Percentiles rank a stretch among this genome's conserved stretches.
Evolutionary conservation across 2,329 filamentous ascomycete genomes (phyloP).

Genomic region (Aureobasidium musti): DNA sequence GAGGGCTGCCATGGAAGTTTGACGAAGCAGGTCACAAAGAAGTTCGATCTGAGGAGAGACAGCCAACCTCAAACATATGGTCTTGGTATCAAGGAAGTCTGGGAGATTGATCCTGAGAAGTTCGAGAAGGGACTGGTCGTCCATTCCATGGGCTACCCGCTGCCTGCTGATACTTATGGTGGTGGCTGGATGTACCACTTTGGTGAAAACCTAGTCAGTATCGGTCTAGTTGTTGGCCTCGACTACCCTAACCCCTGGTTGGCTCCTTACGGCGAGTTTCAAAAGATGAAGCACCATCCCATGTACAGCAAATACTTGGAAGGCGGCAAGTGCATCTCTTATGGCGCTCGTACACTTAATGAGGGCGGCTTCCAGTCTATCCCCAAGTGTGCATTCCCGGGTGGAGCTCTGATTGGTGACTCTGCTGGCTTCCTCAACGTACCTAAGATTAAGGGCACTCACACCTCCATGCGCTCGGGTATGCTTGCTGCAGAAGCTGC

Average conservation of each 20-base stretch:
- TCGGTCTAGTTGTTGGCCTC: conserved; percentile 88
- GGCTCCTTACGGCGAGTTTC: conserved; percentile 93
- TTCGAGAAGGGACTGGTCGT: conserved; percentile 82
- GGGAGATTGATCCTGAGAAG: conserved; percentile 92
- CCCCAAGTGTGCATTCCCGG: conserved; percentile 93
- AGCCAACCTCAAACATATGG: conserved; percentile 95
- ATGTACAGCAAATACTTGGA: conserved; percentile 83
- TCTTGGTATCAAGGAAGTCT: conserved; percentile 92
- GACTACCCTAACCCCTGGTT: conserved; percentile 98
- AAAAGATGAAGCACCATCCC: conserved; percentile 98
- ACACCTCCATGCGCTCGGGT: conserved; percentile 95
- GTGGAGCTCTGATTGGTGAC: conserved; percentile 92
- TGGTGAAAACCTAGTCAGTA: conserved; percentile 90
- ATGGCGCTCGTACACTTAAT: conserved; percentile 85
- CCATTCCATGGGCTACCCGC: conserved; percentile 90
- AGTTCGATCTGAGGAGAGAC: conserved; percentile 85
- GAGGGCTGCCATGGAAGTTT: conserved; percentile 96
- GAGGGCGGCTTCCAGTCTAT: conserved; percentile 98
- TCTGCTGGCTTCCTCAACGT: conserved; percentile 96
- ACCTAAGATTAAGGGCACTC: conserved; percentile 97
- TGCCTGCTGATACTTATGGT: conserved; percentile 87
- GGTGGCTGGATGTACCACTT: conserved; percentile 99
- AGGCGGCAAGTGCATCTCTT: conserved; percentile 96
- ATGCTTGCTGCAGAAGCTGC: conserved; percentile 95
- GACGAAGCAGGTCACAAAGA: conserved; percentile 92